Evolutionary conservation across 2,329 filamentous ascomycete species (phyloP).

Genomic region (Alternaria postmessia): DNA sequence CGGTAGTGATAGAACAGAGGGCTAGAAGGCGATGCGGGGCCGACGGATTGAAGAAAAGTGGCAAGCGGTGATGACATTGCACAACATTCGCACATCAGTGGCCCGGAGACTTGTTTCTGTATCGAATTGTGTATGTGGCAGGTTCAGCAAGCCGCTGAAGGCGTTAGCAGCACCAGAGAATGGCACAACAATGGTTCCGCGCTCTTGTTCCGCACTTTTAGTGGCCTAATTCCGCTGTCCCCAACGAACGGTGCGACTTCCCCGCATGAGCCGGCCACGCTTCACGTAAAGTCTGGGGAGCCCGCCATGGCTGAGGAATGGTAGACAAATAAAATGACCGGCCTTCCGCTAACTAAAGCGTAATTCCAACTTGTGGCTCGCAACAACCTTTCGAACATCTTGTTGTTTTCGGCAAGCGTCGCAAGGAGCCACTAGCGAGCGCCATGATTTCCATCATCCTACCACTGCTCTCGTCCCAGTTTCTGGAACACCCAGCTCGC

Average conservation of each 20-base stretch:
- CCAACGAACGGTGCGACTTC: constrained; percentile 10
- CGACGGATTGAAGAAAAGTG: background rate
- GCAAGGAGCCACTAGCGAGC: background rate
- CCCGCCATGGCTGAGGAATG: background rate
- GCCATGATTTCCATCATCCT: constrained; percentile 43
- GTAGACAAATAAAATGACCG: background rate
- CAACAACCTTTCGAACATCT: background rate
- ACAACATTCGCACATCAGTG: background rate
- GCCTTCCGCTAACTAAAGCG: background rate
- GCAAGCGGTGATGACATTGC: background rate
- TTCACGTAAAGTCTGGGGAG: background rate
- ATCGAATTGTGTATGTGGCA: background rate
- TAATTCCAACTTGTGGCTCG: background rate
- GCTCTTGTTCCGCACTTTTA: constrained; percentile 18
- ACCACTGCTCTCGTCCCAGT: constrained; percentile 32
- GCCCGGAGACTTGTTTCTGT: background rate
- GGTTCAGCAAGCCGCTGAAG: background rate
- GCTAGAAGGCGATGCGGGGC: background rate
- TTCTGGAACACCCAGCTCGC: constrained; percentile 36
- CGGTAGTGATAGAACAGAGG: background rate
- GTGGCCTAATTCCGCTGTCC: constrained; percentile 27
- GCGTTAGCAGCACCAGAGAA: background rate
- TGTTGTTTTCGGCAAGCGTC: background rate
- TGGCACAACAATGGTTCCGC: background rate
- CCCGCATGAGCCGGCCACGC: constrained; percentile 23